Evolutionary conservation across 2,329 filamentous ascomycete genomes (phyloP).

Genomic region (Akanthomyces dipterigenus): DNA sequence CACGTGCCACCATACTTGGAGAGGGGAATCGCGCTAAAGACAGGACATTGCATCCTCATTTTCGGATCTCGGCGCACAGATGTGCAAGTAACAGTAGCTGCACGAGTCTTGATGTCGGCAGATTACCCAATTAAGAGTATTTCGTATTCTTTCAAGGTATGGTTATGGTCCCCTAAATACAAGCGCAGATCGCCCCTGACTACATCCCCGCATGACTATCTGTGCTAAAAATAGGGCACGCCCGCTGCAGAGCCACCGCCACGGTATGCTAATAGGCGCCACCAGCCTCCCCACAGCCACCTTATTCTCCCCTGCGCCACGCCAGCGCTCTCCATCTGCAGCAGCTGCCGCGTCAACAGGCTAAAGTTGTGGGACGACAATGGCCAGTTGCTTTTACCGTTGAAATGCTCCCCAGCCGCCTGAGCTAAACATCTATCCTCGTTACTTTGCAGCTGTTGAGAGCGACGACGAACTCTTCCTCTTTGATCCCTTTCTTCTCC

Average conservation of each 20-base stretch:
- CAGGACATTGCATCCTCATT: no score
- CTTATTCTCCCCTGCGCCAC: not conserved
- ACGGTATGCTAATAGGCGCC: not conserved
- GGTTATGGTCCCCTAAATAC: constrained; percentile 1
- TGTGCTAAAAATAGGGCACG: constrained; percentile 2
- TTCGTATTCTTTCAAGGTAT: not conserved
- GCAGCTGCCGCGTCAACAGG: constrained; percentile 9
- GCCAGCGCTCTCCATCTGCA: not conserved
- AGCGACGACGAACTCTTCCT: not conserved
- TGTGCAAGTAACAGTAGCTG: no score
- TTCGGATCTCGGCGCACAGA: no score
- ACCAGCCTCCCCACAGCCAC: constrained; percentile 9
- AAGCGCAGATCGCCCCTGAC: constrained; percentile 8
- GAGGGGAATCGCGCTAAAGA: no score
- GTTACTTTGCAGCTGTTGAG: not conserved
- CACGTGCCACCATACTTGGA: no score
- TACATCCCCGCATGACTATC: no score
- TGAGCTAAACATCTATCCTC: not conserved
- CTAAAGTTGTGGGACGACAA: not conserved
- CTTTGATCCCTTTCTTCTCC: not conserved
- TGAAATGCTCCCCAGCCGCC: constrained; percentile 7
- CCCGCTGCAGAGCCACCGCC: not conserved
- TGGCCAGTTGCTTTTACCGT: not conserved
- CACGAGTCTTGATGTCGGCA: no score
- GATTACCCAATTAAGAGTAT: no score